Evolutionary conservation across 148 eudicot genomes (phyloP).

Genomic region (Linanthus parryae): DNA sequence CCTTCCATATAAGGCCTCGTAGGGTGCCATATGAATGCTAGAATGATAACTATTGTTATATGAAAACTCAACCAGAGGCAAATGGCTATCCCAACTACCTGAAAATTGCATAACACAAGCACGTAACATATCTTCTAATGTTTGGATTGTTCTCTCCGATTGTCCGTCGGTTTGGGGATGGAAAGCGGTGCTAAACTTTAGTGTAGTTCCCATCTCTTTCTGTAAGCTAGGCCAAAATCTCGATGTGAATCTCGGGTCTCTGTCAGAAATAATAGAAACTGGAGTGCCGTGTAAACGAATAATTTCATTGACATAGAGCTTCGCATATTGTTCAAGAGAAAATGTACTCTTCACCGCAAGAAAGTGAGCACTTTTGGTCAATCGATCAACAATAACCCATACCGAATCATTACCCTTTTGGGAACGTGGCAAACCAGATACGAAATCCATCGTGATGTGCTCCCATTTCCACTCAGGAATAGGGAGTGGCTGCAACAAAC

Average conservation of each 20-base stretch:
- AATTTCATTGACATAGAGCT: background rate
- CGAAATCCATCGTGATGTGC: slow-evolving; percentile 1
- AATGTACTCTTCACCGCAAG: background rate
- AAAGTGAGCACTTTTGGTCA: background rate
- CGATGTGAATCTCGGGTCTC: background rate
- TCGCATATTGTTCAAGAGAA: background rate
- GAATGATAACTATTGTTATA: no score
- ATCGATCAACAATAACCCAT: background rate
- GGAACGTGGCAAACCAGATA: background rate
- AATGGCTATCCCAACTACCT: no score
- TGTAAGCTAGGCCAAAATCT: background rate
- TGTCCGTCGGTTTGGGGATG: no score
- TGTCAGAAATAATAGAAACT: background rate
- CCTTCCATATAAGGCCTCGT: no score
- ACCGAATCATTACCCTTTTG: background rate
- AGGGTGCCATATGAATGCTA: no score
- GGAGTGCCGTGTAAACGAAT: background rate
- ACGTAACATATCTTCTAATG: no score
- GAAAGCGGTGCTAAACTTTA: background rate
- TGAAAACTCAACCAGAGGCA: no score
- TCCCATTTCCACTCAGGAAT: slow-evolving; percentile 1
- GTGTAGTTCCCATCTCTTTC: background rate
- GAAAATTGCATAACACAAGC: no score
- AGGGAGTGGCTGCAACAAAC: no score
- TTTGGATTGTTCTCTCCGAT: no score